Base-by-base conservation (phyloP, 768 basidiomycete species). In the Xanthoconium stramineum region DNA sequence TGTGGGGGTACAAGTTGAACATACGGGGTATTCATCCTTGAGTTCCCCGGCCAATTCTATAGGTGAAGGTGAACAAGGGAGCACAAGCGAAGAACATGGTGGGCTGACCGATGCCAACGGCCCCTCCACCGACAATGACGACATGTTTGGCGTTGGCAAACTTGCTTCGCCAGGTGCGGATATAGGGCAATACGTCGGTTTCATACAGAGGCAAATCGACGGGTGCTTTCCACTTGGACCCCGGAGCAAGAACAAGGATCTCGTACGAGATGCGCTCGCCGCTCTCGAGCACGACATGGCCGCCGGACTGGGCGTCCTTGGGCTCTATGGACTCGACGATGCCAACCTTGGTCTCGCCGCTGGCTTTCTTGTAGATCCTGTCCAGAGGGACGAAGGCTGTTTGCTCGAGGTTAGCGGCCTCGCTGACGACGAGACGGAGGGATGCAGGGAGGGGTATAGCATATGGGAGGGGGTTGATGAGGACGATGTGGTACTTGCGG, bases 231-330 rank as follows among this genome's bases (percentile, higher is more conserved):
- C 83, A 89, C 5, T 59, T 68, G 39, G 76, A 77, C 2, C 88
- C 88, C 3, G 86, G 75, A 0, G 84, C 79, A 35, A 89, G 68
- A 37, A 89, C 76, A 42, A 90, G 80, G 20, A 79, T 69, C 12
- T 77, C 76, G 66, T 83, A 90, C 9, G 69, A 65, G 13, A 88
- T 55, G 46, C 65, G 65, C 48, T 83, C 76, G 35, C 83, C 84
- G 57, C 73, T 62, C 59, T 73, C 74, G 10, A 89, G 75, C 6
- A 77, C 70, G 7, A 89, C 75, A 20, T 78, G 74, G 0, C 81
- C 81, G n/a, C 76, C 75, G 14, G 69, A 62, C 5, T 67, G 67
- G 30, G 61, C 50, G 19, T 57, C 58, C 46, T 53, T 56, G 37
- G 71, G 75, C 6, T 78, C 69, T 51, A 86, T 70, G 46, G 80